Evolutionary conservation across 1,284 basidiomycete species (phyloP), one percentile per base, ranked within the genome.

Genomic region (Papiliotrema nemorosa): DNA sequence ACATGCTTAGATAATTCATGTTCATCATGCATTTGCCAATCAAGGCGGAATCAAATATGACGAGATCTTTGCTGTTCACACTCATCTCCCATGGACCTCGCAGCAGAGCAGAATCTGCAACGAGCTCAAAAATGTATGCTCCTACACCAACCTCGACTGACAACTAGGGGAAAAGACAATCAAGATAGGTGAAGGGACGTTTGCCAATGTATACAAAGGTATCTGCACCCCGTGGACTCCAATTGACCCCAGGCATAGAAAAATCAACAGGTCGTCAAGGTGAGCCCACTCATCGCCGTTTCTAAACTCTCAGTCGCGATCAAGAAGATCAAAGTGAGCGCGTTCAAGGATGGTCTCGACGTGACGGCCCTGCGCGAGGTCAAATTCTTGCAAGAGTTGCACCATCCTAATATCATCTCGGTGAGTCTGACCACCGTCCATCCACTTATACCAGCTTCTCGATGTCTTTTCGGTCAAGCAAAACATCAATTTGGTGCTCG

Each of bases 311-410:
- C 86, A 87, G 74, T 97, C 5, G 96, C 96, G 47, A 97, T 98
- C 69, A 98, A 98, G 79, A 98, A 98, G 76, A 93, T 96, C 69
- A 96, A 96, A 70, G 87, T 92, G 16, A 91, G 93, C 21, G 86
- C 91, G 67, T 91, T 96, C 80, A 96, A 94, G 71, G 94, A 98
- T 75, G 96, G 96, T 9, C 81, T 99, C 47, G 96, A 98, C 76
- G 96, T 98, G 87, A 96, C 92, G 55, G 96, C 96, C 42, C 86
- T 99, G 55, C 86, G 96, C 35, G 96, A 99, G 76, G 94, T 99
- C 67, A 97, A 97, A 74, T 97, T 93, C 70, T 78, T 99, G 53
- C 84, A 90, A 50, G 96, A 99, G 73, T 76, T 98, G 43, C 85
- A 85, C 54, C 96, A 98, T 75, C 87, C 88, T 47, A 98, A 98